Conservation (phyloP, 805 yeast species). For the Lipomyces starkeyi region DNA sequence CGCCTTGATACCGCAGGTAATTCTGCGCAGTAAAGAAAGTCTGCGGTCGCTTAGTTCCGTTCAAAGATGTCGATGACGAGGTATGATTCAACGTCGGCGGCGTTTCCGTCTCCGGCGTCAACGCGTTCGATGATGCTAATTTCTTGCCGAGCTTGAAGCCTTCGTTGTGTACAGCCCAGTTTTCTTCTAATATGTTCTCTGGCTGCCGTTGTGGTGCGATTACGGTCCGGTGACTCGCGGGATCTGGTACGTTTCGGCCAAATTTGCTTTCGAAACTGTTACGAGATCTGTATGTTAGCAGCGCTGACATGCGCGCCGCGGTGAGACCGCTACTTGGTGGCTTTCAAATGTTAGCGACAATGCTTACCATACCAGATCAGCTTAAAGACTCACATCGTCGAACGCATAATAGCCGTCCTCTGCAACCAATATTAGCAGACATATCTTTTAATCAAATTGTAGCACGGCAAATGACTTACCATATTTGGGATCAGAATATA, state of each 20-base stretch:
- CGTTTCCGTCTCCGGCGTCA: conserved; percentile 24
- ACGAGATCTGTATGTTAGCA: conserved; percentile 88
- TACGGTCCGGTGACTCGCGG: conserved; percentile 47
- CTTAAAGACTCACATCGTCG: conserved; percentile 51
- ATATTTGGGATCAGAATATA: conserved; percentile 93
- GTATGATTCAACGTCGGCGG: conserved; percentile 12
- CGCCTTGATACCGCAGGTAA: conserved; percentile 91
- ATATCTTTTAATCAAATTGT: background rate
- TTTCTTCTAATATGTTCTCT: conserved; percentile 49
- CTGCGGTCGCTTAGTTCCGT: conserved; percentile 46
- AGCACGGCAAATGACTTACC: conserved; percentile 31
- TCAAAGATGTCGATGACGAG: conserved; percentile 36
- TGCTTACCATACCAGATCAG: background rate
- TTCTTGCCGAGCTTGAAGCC: conserved; percentile 52
- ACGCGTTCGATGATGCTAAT: conserved; percentile 17
- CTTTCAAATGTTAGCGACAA: conserved; percentile 7
- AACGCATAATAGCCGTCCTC: conserved; percentile 82
- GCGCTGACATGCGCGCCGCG: conserved; percentile 97
- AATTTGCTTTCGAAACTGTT: conserved; percentile 90
- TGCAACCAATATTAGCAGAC: background rate
- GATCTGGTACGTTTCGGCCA: conserved; percentile 78
- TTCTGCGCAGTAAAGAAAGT: conserved; percentile 92
- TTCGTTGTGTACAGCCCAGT: conserved; percentile 87
- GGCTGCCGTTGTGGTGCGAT: conserved; percentile 44
- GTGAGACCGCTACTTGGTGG: conserved; percentile 87